These are phyloP conservation scores for Dianthus caryophyllus DNA, from an alignment of 148 eudicot genomes.

Conservation along the genomic window DNA sequence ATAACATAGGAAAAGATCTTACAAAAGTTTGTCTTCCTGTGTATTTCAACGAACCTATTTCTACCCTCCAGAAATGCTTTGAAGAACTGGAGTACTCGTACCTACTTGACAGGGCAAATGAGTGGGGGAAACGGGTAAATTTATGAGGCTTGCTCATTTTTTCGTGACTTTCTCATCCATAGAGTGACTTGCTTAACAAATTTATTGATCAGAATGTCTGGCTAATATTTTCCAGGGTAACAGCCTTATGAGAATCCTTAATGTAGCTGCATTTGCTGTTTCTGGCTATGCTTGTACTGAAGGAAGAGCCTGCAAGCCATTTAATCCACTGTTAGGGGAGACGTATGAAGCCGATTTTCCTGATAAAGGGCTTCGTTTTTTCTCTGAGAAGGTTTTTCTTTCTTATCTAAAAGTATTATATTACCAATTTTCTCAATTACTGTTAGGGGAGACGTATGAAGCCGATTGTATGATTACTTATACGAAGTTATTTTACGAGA, in stretches of 20 bases:
- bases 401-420: slow-evolving; percentile 5
- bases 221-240: slow-evolving; percentile 46
- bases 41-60: slow-evolving; percentile 79
- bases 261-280: slow-evolving; percentile 84
- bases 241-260: slow-evolving; percentile 72
- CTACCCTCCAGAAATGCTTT: slow-evolving; percentile 72
- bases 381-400: slow-evolving; percentile 72
- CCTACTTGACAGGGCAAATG: slow-evolving; percentile 71
- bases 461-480: too few relatives aligned
- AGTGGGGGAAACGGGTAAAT: slow-evolving; percentile 69
- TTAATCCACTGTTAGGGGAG: slow-evolving; percentile 74
- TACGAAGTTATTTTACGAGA: not conserved
- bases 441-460: slow-evolving; percentile 78
- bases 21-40: slow-evolving; percentile 88
- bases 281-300: slow-evolving; percentile 82
- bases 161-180: not conserved
- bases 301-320: slow-evolving; percentile 76
- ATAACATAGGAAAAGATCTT: slow-evolving; percentile 80
- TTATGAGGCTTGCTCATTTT: slow-evolving; percentile 6
- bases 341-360: slow-evolving; percentile 82
- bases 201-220: not conserved
- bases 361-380: slow-evolving; percentile 81
- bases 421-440: not conserved
- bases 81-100: slow-evolving; percentile 84
- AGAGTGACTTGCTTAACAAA: not conserved